Conservation (phyloP, 2,329 filamentous ascomycete genomes). For the Sporothrix humicola region DNA sequence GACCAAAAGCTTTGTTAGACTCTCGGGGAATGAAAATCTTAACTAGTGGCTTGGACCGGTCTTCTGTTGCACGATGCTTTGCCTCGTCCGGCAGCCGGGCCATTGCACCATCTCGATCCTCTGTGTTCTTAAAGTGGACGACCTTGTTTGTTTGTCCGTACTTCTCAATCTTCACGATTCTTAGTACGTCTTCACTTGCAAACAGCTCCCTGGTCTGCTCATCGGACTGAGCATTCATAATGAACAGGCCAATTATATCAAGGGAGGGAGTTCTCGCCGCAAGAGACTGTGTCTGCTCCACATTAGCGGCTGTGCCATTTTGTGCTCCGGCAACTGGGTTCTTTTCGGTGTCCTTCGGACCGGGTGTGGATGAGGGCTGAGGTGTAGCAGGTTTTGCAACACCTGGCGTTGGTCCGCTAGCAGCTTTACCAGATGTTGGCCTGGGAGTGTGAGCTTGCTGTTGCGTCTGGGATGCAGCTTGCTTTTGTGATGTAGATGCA, state of each 20-base stretch:
- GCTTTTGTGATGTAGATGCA: constrained; percentile 42
- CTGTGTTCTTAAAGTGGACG: constrained; percentile 78
- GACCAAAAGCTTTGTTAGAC: constrained; percentile 51
- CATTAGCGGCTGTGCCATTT: constrained; percentile 60
- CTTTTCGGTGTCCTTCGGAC: constrained; percentile 66
- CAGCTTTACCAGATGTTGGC: constrained; percentile 47
- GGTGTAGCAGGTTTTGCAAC: constrained; percentile 53
- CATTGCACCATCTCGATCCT: constrained; percentile 82
- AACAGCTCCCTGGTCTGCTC: constrained; percentile 85
- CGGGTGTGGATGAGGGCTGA: constrained; percentile 53
- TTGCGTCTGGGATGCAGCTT: constrained; percentile 48
- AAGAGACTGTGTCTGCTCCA: constrained; percentile 62
- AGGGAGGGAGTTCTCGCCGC: constrained; percentile 65
- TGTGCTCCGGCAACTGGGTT: constrained; percentile 50
- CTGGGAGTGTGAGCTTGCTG: constrained; percentile 37
- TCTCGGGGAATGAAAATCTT: constrained; percentile 72
- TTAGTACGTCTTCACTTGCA: constrained; percentile 78
- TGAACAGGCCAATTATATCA: constrained; percentile 82
- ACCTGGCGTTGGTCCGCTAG: constrained; percentile 42
- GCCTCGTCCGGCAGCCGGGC: constrained; percentile 74
- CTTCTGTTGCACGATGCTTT: constrained; percentile 73
- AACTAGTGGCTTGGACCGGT: constrained; percentile 78
- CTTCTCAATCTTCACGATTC: constrained; percentile 80
- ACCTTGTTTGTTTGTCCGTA: constrained; percentile 82
- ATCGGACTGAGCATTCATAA: constrained; percentile 82